Base-by-base conservation (phyloP, 495 filamentous ascomycete genomes). In the Aspergillus incahuasiensis region DNA sequence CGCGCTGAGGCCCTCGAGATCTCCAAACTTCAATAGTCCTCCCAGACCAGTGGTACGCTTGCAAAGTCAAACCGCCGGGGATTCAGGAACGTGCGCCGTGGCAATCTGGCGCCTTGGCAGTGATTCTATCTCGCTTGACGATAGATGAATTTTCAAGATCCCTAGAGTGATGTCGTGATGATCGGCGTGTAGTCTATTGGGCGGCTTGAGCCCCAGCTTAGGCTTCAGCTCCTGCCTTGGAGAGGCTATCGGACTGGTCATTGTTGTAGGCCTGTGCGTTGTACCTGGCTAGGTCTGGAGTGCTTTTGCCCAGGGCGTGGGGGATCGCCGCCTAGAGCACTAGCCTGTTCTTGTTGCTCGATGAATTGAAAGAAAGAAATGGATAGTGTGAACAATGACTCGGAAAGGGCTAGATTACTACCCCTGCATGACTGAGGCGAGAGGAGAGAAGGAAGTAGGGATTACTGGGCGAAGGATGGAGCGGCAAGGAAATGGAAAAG, bases 31-130 rank as follows among this genome's bases (percentile, higher is more conserved):
- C 32, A 9, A 11, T 11, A 35, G 8, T 35, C 13, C 32, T 42
- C 49, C 49, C 38, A 25, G 25, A 7, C 38, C 4, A 7, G 7
- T 52, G 49, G 49, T 52, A 40, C 19, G 48, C 48, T 42, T 42
- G 32, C 32, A 12, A 35, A 15, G 32, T 11, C 6, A 24, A 52
- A 30, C 0, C 6, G 5, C 48, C 22, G 3, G 25, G 39, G 49
- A 32, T 32, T 43, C 16, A 52, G 41, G 28, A 43, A 52, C 49
- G 21, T 42, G 39, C 35, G 24, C 22, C 7, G 38, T n/a, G 5
- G 38, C n/a, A 20, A 20, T 15, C 7, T 32, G 49, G 48, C 21
- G 48, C 21, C 48, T 52, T 52, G 48, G 48, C 48, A 19, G 21
- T 18, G 4, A 18, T 5, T 19, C 19, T 12, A 7, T 15, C 34